phyloP scores from a whole-genome alignment of 164 flowering plant species.

The Amborella trichopoda region DNA sequence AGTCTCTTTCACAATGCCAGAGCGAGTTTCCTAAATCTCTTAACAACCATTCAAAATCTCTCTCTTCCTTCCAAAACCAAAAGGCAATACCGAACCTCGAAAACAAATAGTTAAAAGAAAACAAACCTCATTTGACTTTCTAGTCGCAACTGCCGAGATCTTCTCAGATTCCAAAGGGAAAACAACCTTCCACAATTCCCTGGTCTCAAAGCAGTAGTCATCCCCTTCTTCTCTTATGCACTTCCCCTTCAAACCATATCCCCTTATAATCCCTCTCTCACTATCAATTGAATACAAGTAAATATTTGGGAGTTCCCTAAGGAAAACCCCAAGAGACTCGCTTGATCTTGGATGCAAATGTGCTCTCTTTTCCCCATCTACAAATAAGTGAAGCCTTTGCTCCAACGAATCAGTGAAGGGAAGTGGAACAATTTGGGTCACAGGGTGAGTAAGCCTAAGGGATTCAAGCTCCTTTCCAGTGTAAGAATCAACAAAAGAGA shows the following conservation, averaged over 20 bases:
- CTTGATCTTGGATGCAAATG: conserved; percentile 68
- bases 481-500: conserved; percentile 86
- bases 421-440: conserved; percentile 61
- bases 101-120: conserved; percentile 2
- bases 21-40: no score
- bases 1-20: no score
- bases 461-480: conserved; percentile 63
- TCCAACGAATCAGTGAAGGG: conserved; percentile 81
- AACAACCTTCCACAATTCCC: conserved; percentile 76
- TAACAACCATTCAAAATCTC: no score
- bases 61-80: no score
- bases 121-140: conserved; percentile 72
- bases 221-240: conserved; percentile 36
- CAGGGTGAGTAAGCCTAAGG: conserved; percentile 38
- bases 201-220: conserved; percentile 68
- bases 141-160: conserved; percentile 55
- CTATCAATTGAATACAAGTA: conserved; percentile 82
- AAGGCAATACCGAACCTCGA: no score
- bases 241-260: conserved; percentile 37
- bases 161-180: conserved; percentile 90
- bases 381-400: conserved; percentile 72
- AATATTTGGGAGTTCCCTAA: conserved; percentile 49
- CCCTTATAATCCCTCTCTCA: conserved; percentile 59
- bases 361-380: conserved; percentile 42
- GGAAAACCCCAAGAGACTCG: conserved; percentile 52